phyloP scores from a whole-genome alignment of 352 stramenopile genomes.

The Phytopythium cucurbitacearum region DNA sequence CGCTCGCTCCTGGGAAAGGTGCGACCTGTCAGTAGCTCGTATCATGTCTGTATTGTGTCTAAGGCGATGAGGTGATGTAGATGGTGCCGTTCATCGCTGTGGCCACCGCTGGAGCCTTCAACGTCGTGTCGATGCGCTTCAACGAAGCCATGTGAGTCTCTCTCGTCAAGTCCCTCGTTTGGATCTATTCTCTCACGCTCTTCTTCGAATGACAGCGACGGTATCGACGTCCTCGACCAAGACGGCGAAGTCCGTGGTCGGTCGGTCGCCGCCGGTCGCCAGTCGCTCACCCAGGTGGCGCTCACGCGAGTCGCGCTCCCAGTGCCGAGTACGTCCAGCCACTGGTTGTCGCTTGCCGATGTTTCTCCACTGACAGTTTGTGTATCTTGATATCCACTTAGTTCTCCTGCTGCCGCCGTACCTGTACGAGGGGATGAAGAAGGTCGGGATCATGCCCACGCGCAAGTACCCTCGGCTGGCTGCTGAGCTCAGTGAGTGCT shows the following conservation, averaged over 20 bases:
- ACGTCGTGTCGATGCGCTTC: constrained; percentile 87
- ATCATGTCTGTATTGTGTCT: neutral
- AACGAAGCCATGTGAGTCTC: constrained; percentile 77
- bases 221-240: constrained; percentile 82
- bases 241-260: constrained; percentile 75
- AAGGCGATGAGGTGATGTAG: constrained; percentile 20
- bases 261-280: constrained; percentile 69
- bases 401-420: constrained; percentile 79
- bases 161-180: neutral
- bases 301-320: constrained; percentile 75
- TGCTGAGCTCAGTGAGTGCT: constrained; percentile 61
- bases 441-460: constrained; percentile 65
- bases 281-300: constrained; percentile 77
- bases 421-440: constrained; percentile 75
- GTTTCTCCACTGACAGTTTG: neutral
- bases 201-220: constrained; percentile 33
- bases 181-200: too few species aligned
- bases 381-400: constrained; percentile 14
- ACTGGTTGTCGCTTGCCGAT: neutral
- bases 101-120: constrained; percentile 76
- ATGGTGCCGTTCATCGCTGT: constrained; percentile 85
- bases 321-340: constrained; percentile 60
- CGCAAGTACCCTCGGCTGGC: constrained; percentile 66
- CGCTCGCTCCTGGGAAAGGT: constrained; percentile 68
- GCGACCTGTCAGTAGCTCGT: neutral